phyloP scores from a whole-genome alignment of 176 grass and related monocot genomes.

The Carex scoparia region DNA sequence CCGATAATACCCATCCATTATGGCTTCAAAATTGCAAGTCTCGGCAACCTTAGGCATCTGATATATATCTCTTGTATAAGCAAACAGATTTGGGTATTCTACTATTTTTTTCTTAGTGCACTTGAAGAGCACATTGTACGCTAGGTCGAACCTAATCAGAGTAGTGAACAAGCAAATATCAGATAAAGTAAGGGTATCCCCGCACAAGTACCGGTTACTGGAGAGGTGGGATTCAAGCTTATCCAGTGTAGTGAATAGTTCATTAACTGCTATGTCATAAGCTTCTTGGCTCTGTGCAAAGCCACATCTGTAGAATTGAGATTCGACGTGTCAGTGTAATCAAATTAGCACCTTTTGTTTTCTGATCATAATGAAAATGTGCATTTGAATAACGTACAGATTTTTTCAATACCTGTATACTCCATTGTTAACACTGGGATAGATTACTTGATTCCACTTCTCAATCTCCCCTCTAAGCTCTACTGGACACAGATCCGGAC shows the following conservation, averaged over 20 bases:
- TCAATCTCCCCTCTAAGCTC: constrained; percentile 72
- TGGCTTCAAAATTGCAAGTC: constrained; percentile 76
- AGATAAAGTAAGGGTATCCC: constrained; percentile 53
- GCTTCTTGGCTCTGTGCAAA: constrained; percentile 93
- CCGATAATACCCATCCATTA: constrained; percentile 73
- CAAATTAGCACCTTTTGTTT: background rate
- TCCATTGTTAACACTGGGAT: constrained; percentile 76
- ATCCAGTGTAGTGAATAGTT: constrained; percentile 64
- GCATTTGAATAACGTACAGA: background rate
- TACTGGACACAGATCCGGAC: constrained; percentile 48
- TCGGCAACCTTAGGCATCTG: constrained; percentile 68
- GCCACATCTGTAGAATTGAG: constrained; percentile 46
- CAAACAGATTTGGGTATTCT: constrained; percentile 77
- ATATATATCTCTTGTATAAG: constrained; percentile 82
- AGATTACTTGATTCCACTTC: constrained; percentile 75
- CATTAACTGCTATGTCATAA: constrained; percentile 55
- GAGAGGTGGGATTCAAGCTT: constrained; percentile 61
- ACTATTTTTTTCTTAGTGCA: constrained; percentile 76
- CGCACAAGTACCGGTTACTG: constrained; percentile 61
- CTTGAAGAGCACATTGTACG: constrained; percentile 79
- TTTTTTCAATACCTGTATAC: constrained; percentile 52
- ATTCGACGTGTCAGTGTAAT: background rate
- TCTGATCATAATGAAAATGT: background rate
- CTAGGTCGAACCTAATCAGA: constrained; percentile 76
- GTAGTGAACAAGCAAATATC: constrained; percentile 97